A percentile compares a stretch with the other conserved stretches of the same genome.
phyloP scores from a whole-genome alignment of 176 grass and related monocot genomes.

The Dactylis glomerata region DNA sequence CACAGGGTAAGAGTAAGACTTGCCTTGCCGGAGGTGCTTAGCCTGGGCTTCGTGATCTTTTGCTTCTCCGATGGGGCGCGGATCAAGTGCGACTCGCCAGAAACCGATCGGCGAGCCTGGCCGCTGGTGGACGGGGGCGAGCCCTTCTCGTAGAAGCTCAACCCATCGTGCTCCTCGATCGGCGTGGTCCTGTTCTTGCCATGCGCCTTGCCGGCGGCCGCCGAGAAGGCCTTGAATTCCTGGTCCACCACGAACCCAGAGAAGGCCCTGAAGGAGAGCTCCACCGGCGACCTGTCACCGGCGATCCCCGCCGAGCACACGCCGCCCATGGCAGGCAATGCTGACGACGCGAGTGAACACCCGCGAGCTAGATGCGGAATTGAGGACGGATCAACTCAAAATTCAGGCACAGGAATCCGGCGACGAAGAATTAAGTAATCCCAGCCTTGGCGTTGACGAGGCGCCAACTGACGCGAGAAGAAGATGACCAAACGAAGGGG shows the following conservation, averaged over 20 bases:
- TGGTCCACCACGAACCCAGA: constrained; percentile 48
- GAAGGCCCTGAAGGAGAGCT: constrained; percentile 52
- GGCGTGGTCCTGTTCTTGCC: constrained; percentile 46
- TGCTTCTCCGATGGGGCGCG: constrained; percentile 14
- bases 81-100: constrained; percentile 18
- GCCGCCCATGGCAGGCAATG: constrained; percentile 44
- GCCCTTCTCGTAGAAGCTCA: background rate
- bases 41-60: constrained; percentile 20
- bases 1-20: constrained; percentile 12
- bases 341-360: background rate
- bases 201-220: background rate
- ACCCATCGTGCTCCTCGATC: constrained; percentile 29
- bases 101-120: constrained; percentile 22
- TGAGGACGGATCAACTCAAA: background rate
- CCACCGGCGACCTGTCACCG: constrained; percentile 40
- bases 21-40: constrained; percentile 40
- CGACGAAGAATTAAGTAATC: background rate
- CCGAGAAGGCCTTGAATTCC: constrained; percentile 37
- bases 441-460: constrained; percentile 24
- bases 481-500: background rate
- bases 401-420: background rate
- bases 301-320: constrained; percentile 51
- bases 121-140: constrained; percentile 14
- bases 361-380: constrained; percentile 17
- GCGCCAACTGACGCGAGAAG: constrained; percentile 6